These are phyloP conservation scores for Mycosarcoma mackinlayi DNA, from an alignment of 1,284 basidiomycete genomes.

Conservation along the genomic window DNA sequence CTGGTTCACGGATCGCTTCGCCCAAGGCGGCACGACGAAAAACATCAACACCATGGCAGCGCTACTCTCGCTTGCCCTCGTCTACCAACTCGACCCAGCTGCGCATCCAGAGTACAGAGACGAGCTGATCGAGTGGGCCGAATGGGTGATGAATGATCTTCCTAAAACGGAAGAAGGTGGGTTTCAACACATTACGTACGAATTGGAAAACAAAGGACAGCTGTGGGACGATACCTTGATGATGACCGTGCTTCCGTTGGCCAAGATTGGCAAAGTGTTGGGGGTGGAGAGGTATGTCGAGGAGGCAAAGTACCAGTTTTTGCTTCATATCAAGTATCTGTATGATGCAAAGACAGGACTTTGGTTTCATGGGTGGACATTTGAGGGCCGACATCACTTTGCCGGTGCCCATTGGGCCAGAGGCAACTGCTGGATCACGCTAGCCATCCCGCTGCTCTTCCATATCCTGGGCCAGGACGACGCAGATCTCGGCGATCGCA, in stretches of 20 bases:
- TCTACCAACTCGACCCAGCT: conserved; percentile 70
- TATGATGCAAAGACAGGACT: conserved; percentile 72
- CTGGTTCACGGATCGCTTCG: conserved; percentile 75
- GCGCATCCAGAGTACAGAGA: conserved; percentile 68
- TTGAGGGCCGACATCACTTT: conserved; percentile 73
- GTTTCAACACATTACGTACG: conserved; percentile 76
- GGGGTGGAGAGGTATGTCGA: conserved; percentile 74
- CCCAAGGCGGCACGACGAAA: conserved; percentile 74
- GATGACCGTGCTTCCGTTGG: conserved; percentile 75
- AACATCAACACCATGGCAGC: conserved; percentile 79
- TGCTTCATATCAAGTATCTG: conserved; percentile 74
- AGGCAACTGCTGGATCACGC: conserved; percentile 77
- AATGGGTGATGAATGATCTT: conserved; percentile 76
- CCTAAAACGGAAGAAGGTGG: conserved; percentile 75
- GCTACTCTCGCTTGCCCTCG: conserved; percentile 74
- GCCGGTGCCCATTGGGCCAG: conserved; percentile 75
- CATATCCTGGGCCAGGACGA: conserved; percentile 68
- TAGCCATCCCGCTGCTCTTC: conserved; percentile 76
- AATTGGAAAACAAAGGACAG: conserved; percentile 73
- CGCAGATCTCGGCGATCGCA: conserved; percentile 7
- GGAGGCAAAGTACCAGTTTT: conserved; percentile 75
- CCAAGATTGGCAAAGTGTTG: conserved; percentile 75
- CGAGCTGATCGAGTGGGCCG: conserved; percentile 76
- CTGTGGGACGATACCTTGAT: conserved; percentile 78
- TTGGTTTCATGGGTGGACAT: conserved; percentile 75